phyloP scores from a whole-genome alignment of 1,139 yeast species.

The Diutina scorzettiae region DNA sequence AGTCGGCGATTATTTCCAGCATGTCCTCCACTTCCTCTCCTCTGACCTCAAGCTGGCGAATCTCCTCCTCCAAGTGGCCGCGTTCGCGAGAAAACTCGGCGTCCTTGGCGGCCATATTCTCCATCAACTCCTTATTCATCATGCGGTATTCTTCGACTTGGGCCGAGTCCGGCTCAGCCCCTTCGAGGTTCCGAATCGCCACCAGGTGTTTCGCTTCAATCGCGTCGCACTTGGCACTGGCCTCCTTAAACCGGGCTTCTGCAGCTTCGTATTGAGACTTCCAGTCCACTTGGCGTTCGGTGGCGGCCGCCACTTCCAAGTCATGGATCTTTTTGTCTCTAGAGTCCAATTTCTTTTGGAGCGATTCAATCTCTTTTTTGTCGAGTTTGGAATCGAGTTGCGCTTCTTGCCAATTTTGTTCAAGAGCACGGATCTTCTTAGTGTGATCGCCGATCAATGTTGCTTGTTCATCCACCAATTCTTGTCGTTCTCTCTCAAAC shows the following conservation, averaged over 20 bases:
- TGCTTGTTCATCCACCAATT: neutral
- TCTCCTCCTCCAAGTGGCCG: conserved; percentile 34
- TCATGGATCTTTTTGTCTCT: neutral
- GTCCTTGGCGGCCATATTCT: conserved; percentile 57
- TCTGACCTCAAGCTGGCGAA: conserved; percentile 24
- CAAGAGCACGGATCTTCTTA: neutral
- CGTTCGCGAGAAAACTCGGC: conserved; percentile 45
- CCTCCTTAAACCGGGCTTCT: neutral
- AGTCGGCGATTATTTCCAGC: conserved; percentile 18
- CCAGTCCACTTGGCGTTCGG: too few relatives aligned
- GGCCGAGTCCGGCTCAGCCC: conserved; percentile 4
- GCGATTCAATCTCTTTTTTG: neutral
- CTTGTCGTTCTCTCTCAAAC: neutral
- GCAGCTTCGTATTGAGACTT: neutral
- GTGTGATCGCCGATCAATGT: neutral
- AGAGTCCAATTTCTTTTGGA: neutral
- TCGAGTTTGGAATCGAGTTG: neutral
- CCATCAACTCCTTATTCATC: conserved; percentile 52
- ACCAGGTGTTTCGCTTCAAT: neutral
- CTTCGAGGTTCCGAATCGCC: neutral
- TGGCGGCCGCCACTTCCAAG: neutral
- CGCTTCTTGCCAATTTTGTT: neutral
- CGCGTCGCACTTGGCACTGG: neutral
- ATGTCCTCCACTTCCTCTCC: conserved; percentile 29
- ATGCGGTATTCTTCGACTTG: conserved; percentile 20